Conservation (phyloP, 805 yeast genomes). For the Jamesozyma hellenica region DNA sequence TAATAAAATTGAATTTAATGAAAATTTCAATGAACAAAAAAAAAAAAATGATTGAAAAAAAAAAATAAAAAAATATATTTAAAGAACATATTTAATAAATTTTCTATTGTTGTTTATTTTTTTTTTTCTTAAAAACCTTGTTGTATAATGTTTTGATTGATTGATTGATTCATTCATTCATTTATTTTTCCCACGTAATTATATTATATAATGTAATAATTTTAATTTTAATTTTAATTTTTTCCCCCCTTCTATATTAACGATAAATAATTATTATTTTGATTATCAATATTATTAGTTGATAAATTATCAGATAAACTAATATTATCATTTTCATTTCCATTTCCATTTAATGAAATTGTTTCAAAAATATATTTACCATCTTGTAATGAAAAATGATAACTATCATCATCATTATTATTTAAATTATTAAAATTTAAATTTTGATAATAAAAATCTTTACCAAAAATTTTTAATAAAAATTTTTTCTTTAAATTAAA, state of each 20-base stretch:
- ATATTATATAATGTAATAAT: too few relatives aligned
- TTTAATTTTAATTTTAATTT: not conserved
- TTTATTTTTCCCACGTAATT: too few relatives aligned
- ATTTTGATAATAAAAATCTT: conserved; percentile 27
- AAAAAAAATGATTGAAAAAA: too few relatives aligned
- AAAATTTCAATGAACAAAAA: conserved; percentile 2
- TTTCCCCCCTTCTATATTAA: not conserved
- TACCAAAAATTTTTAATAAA: conserved; percentile 22
- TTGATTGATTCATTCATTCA: too few relatives aligned
- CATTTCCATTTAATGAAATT: conserved; percentile 18
- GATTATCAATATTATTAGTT: not conserved
- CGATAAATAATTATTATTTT: not conserved
- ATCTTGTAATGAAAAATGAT: conserved; percentile 28
- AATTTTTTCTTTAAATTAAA: conserved; percentile 24
- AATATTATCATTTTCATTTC: not conserved
- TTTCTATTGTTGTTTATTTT: too few relatives aligned
- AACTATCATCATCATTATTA: conserved; percentile 32
- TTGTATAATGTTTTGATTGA: too few relatives aligned
- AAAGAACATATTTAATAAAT: too few relatives aligned
- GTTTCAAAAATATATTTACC: conserved; percentile 27
- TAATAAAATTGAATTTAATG: conserved; percentile 6
- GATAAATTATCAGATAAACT: not conserved
- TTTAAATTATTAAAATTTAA: conserved; percentile 11
- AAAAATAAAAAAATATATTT: too few relatives aligned
- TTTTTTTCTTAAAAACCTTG: too few relatives aligned